Evolutionary conservation across 2,329 filamentous ascomycete genomes (phyloP).

Genomic region (Phoma herbarum): DNA sequence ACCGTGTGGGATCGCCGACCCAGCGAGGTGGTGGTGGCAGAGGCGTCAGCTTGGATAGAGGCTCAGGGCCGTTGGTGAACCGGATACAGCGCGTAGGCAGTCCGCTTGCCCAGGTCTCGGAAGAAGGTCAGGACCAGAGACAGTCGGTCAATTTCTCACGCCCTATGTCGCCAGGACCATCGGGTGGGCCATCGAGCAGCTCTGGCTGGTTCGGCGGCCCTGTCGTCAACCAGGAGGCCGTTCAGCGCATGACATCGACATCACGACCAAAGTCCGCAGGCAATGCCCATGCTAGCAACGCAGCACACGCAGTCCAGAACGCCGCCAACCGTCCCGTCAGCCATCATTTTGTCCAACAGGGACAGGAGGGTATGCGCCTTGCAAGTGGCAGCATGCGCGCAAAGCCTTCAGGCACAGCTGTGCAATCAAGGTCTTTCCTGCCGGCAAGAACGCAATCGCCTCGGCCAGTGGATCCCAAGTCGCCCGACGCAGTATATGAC

Average conservation of each 20-base stretch:
- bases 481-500: conserved; percentile 48
- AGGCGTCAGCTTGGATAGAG: conserved; percentile 55
- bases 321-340: conserved; percentile 53
- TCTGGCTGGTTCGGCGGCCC: conserved; percentile 53
- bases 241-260: conserved; percentile 40
- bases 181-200: conserved; percentile 25
- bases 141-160: conserved; percentile 64
- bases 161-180: conserved; percentile 56
- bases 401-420: conserved; percentile 59
- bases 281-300: conserved; percentile 30
- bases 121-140: conserved; percentile 55
- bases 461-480: conserved; percentile 48
- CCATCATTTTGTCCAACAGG: conserved; percentile 49
- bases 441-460: conserved; percentile 26
- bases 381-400: conserved; percentile 62
- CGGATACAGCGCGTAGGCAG: conserved; percentile 44
- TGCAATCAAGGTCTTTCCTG: conserved; percentile 41
- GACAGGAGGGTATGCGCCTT: conserved; percentile 53
- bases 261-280: conserved; percentile 41
- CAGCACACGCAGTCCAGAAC: conserved; percentile 48
- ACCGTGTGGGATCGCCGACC: conserved; percentile 57
- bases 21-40: conserved; percentile 48
- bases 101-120: conserved; percentile 53
- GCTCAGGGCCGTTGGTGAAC: conserved; percentile 25
- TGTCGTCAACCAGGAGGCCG: conserved; percentile 42